These are phyloP conservation scores for Lactarius hatsudake DNA, from an alignment of 768 basidiomycete species.

Conservation along the genomic window DNA sequence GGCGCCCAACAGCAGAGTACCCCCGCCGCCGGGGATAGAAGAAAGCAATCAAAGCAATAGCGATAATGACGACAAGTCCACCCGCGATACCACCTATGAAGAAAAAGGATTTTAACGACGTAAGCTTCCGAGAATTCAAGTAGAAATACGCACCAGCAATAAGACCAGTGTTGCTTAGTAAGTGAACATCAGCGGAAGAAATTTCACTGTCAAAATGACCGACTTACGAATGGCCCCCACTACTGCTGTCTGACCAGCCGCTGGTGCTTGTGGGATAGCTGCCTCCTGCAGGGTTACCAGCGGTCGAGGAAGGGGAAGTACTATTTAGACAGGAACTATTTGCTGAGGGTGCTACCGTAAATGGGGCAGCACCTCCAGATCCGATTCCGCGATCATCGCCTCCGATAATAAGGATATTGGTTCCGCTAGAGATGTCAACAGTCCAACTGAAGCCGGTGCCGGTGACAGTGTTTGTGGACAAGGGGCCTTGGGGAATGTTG, in stretches of 20 bases:
- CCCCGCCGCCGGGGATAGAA: conserved; percentile 52
- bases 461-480: conserved; percentile 41
- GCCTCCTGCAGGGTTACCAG: conserved; percentile 73
- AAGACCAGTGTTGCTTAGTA: conserved; percentile 13
- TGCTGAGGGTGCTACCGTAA: conserved; percentile 52
- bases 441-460: conserved; percentile 73
- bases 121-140: neutral
- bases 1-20: conserved; percentile 40
- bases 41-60: conserved; percentile 41
- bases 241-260: conserved; percentile 32
- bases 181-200: neutral
- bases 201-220: neutral
- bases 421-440: conserved; percentile 59
- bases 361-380: conserved; percentile 58
- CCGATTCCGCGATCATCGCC: conserved; percentile 71
- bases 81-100: conserved; percentile 58
- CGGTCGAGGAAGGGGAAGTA: conserved; percentile 72
- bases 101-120: conserved; percentile 27
- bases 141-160: conserved; percentile 19
- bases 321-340: conserved; percentile 54
- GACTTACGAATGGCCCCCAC: conserved; percentile 28
- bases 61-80: conserved; percentile 48
- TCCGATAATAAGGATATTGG: conserved; percentile 61
- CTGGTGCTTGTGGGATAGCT: conserved; percentile 58
- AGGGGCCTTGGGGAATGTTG: conserved; percentile 48